Percentiles rank a stretch among this genome's conserved stretches.
phyloP scores from a whole-genome alignment of 495 filamentous ascomycete genomes.

The Penicillium odoratum region DNA sequence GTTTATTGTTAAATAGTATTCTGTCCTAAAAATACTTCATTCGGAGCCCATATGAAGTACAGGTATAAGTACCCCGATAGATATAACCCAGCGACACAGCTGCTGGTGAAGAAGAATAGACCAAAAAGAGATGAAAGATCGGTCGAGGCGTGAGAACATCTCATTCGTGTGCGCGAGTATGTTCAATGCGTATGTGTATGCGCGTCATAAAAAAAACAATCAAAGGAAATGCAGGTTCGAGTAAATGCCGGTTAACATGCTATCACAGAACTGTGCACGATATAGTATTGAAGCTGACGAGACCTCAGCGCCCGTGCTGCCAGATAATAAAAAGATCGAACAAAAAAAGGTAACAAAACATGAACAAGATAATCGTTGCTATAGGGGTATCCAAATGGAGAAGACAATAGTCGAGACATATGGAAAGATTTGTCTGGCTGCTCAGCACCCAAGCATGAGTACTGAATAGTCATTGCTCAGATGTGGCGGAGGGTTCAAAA shows the following conservation, averaged over 20 bases:
- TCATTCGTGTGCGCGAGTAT: slow-evolving; percentile 33
- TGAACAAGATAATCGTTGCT: slow-evolving; percentile 20
- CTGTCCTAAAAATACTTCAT: neutral
- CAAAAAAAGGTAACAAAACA: slow-evolving; percentile 2
- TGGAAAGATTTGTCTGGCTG: slow-evolving; percentile 11
- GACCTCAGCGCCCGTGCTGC: slow-evolving; percentile 5
- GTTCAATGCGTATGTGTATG: slow-evolving; percentile 10
- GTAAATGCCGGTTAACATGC: neutral
- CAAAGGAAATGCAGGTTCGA: neutral
- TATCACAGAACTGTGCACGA: neutral
- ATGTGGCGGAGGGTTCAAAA: neutral
- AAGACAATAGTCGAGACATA: slow-evolving; percentile 34
- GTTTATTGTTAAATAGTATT: neutral
- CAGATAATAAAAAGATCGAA: neutral
- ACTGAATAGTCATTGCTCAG: slow-evolving; percentile 3
- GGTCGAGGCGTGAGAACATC: slow-evolving; percentile 2
- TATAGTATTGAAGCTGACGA: neutral
- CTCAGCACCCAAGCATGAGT: neutral
- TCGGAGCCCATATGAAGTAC: neutral
- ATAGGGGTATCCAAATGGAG: slow-evolving; percentile 43
- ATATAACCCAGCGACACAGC: slow-evolving; percentile 7
- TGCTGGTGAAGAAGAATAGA: slow-evolving; percentile 6
- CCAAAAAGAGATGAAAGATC: slow-evolving; percentile 9
- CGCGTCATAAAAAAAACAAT: slow-evolving; percentile 5
- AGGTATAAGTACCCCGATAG: neutral